Conservation (phyloP, 2,329 filamentous ascomycete genomes). For the Chalaropsis ovoidea region DNA sequence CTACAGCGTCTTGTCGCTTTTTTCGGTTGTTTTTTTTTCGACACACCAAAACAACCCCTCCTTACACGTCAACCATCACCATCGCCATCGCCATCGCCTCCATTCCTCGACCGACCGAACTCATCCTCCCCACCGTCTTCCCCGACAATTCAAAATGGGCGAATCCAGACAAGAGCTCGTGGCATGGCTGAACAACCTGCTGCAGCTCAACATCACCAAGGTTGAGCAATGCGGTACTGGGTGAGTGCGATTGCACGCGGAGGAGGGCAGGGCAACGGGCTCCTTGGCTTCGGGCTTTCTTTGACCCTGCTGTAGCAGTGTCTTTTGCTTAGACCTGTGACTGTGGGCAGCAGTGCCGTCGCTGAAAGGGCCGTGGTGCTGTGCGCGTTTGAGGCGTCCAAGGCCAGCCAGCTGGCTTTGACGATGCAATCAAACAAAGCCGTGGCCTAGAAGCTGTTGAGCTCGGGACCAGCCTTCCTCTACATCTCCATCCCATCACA, state of each 20-base stretch:
- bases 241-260: constrained; percentile 43
- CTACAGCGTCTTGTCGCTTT: constrained; percentile 14
- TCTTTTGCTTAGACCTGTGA: not conserved
- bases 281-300: not conserved
- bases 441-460: not conserved
- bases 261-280: not conserved
- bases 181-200: constrained; percentile 91
- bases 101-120: constrained; percentile 12
- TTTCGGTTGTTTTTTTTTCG: constrained; percentile 12
- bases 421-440: not conserved
- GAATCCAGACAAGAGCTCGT: constrained; percentile 85
- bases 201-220: constrained; percentile 96
- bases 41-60: constrained; percentile 20
- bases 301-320: not conserved
- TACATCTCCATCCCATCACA: not conserved
- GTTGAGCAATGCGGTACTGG: constrained; percentile 98
- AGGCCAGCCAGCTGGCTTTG: not conserved
- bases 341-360: not conserved
- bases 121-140: constrained; percentile 9
- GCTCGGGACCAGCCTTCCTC: not conserved
- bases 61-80: constrained; percentile 18
- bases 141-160: constrained; percentile 41
- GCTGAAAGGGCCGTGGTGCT: not conserved
- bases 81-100: not conserved
- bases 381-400: not conserved